Evolutionary conservation across 1,284 basidiomycete genomes (phyloP).

Genomic region (Ganoderma sinense): DNA sequence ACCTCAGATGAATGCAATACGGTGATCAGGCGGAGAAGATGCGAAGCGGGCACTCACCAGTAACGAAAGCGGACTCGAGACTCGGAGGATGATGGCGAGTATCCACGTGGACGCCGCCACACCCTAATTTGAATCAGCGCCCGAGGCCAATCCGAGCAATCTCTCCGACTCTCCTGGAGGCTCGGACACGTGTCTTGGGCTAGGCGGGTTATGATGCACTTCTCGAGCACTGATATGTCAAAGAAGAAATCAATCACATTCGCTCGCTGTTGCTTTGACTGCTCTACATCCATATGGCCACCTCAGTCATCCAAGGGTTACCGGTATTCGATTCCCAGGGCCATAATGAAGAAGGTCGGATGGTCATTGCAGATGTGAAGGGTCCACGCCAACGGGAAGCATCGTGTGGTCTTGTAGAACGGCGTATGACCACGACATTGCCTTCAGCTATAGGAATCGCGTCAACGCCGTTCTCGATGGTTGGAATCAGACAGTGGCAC

Average conservation of each 20-base stretch:
- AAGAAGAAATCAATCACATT: slow-evolving; percentile 12
- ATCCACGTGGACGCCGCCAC: slow-evolving; percentile 17
- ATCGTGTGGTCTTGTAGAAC: slow-evolving; percentile 52
- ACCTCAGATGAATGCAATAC: neutral
- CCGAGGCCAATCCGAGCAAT: neutral
- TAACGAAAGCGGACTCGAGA: slow-evolving; percentile 10
- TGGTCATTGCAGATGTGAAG: slow-evolving; percentile 38
- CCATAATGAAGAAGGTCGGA: slow-evolving; percentile 5
- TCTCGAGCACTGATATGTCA: neutral
- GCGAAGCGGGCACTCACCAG: slow-evolving; percentile 1
- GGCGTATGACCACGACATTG: slow-evolving; percentile 46
- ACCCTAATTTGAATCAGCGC: slow-evolving; percentile 7
- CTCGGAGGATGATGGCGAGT: slow-evolving; percentile 14
- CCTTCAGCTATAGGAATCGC: slow-evolving; percentile 47
- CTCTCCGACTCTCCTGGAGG: neutral
- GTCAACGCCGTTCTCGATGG: slow-evolving; percentile 13
- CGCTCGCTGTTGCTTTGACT: slow-evolving; percentile 3
- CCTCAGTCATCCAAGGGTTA: neutral
- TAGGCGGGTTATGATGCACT: slow-evolving; percentile 3
- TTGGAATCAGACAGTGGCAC: neutral
- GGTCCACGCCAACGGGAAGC: slow-evolving; percentile 61
- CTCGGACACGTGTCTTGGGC: slow-evolving; percentile 1
- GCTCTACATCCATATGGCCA: slow-evolving; percentile 4
- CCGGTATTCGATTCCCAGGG: neutral
- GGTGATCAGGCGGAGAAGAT: slow-evolving; percentile 1